phyloP scores from a whole-genome alignment of 805 yeast species.

The Hanseniaspora lachancei region DNA sequence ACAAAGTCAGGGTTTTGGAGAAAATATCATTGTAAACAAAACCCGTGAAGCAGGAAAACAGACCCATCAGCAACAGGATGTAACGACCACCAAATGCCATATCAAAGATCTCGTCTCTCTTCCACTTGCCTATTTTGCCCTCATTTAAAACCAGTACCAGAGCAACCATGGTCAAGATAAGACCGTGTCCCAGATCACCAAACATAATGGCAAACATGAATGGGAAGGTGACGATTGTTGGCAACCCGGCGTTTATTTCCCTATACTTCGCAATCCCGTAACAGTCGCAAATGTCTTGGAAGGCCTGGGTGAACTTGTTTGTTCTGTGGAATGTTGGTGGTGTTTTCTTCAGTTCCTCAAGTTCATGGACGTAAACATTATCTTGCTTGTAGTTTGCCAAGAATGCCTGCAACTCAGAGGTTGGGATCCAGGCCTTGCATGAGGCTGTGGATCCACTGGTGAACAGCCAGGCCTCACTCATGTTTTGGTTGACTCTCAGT shows the following conservation, averaged over 20 bases:
- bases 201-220: constrained; percentile 77
- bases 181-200: constrained; percentile 74
- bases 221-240: constrained; percentile 64
- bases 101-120: constrained; percentile 61
- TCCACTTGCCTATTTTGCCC: constrained; percentile 37
- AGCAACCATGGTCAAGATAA: constrained; percentile 46
- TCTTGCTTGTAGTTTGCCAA: constrained; percentile 17
- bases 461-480: constrained; percentile 29
- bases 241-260: constrained; percentile 64
- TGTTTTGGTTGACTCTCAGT: constrained; percentile 41
- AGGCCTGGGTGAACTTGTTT: constrained; percentile 56
- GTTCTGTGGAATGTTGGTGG: constrained; percentile 64
- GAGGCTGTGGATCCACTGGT: constrained; percentile 43
- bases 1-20: constrained; percentile 55
- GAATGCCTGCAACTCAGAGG: constrained; percentile 36
- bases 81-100: constrained; percentile 67
- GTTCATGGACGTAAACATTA: constrained; percentile 42
- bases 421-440: constrained; percentile 68
- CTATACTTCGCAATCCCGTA: constrained; percentile 65
- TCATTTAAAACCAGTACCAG: constrained; percentile 43
- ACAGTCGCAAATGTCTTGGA: constrained; percentile 62
- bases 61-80: constrained; percentile 55
- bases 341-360: constrained; percentile 45
- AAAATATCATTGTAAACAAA: constrained; percentile 60
- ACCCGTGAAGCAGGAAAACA: constrained; percentile 63